Evolutionary conservation across 768 basidiomycete species (phyloP), one percentile per base, ranked within the genome.

Genomic region (Melanogaster broomeanus): DNA sequence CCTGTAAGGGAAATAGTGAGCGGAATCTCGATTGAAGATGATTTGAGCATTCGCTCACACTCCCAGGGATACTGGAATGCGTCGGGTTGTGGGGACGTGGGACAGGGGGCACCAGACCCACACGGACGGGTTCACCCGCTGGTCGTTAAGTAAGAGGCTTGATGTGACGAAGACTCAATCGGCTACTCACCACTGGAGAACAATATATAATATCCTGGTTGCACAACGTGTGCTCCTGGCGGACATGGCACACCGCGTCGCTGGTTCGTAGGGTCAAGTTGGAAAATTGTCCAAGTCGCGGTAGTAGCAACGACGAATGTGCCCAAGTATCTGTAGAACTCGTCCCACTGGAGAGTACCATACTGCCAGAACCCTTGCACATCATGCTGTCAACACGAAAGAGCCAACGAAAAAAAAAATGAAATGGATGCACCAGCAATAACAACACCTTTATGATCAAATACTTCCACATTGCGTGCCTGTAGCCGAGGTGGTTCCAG

Each of bases 311-410:
- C 12, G 15, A 30, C n/a, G 42, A 24, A 25, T 42, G 40, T 42
- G 22, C 8, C 25, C 12, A 42, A 15, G 22, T 43, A 43, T 43
- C 42, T 43, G 42, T 43, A 43, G 18, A 43, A 43, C 18, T 43
- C 25, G 42, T 43, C 30, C 42, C 42, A 43, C 30, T 43, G 42
- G 42, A 42, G 21, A 42, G 42, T 42, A n/a, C 42, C 42, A 24
- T 42, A 24, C 10, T 42, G 42, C 42, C 42, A 42, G n/a, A 42
- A 42, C 27, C 42, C 42, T 42, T 4, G 16, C 9, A n/a, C n/a
- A n/a, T n/a, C 18, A 31, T 25, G 42, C 39, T 43, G 42, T 43
- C 27, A 43, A 27, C 27, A 27, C 25, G 10, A 43, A 27, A 15
- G 30, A 24, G 39, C 19, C 39, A 40, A 1, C 16, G 27, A 21